phyloP scores from a whole-genome alignment of 805 yeast species.

The Ascoidea rubescens region DNA sequence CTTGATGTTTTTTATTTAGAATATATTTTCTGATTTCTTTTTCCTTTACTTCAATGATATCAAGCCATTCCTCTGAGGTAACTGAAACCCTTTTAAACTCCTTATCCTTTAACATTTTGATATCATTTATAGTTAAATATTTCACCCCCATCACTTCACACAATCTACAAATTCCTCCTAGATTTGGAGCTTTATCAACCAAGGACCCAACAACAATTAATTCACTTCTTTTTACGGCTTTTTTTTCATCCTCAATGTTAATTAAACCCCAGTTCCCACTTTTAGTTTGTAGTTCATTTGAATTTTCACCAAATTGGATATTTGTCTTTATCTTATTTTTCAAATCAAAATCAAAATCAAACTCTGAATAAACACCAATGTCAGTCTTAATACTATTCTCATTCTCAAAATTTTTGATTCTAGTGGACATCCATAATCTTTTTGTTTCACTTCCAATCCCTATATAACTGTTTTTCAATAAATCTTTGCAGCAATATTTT shows the following conservation, averaged over 20 bases:
- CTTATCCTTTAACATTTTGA: constrained; percentile 42
- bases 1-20: constrained; percentile 39
- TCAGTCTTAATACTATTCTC: background rate
- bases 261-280: constrained; percentile 80
- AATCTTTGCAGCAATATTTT: constrained; percentile 16
- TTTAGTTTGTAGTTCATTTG: constrained; percentile 65
- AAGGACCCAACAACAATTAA: constrained; percentile 81
- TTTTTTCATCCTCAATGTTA: constrained; percentile 22
- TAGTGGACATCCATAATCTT: background rate
- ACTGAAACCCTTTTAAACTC: constrained; percentile 84
- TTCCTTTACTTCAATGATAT: constrained; percentile 63
- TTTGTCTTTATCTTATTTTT: constrained; percentile 1
- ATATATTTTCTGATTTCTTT: constrained; percentile 42
- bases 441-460: constrained; percentile 4
- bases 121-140: constrained; percentile 60
- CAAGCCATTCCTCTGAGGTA: constrained; percentile 94
- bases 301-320: constrained; percentile 6
- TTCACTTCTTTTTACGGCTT: constrained; percentile 53
- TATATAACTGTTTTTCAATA: background rate
- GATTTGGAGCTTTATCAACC: constrained; percentile 84
- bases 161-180: constrained; percentile 87
- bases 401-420: background rate
- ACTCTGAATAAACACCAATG: background rate
- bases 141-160: constrained; percentile 92
- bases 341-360: background rate